Percentiles rank a stretch among this genome's conserved stretches.
phyloP scores from a whole-genome alignment of 1,284 basidiomycete genomes.

The Ustilago trichophora region DNA sequence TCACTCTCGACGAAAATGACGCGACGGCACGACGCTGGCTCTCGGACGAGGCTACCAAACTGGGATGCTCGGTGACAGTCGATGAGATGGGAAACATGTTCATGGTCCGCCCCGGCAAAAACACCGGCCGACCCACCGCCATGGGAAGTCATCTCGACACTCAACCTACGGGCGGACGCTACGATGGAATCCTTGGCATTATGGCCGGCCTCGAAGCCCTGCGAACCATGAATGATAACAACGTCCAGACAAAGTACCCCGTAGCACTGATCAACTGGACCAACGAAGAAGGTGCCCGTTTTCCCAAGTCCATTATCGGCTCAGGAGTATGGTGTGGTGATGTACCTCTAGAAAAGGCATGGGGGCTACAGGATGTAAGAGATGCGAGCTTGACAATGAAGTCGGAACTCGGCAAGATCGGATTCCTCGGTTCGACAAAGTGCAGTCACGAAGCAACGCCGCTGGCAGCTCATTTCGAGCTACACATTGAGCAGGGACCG shows the following conservation, averaged over 20 bases:
- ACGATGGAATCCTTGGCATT: conserved; percentile 41
- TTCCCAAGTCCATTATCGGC: conserved; percentile 53
- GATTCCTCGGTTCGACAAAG: conserved; percentile 22
- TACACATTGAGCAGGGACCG: conserved; percentile 47
- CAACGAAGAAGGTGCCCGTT: conserved; percentile 41
- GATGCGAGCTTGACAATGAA: conserved; percentile 31
- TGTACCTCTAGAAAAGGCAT: conserved; percentile 33
- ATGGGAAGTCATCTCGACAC: conserved; percentile 45
- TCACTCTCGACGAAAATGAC: conserved; percentile 62
- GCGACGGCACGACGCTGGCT: conserved; percentile 62
- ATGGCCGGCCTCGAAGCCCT: conserved; percentile 42
- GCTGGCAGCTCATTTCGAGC: conserved; percentile 40
- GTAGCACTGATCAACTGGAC: conserved; percentile 43
- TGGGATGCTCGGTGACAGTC: conserved; percentile 58
- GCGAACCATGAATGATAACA: conserved; percentile 26
- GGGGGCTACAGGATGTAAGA: conserved; percentile 34
- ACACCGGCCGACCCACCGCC: conserved; percentile 12
- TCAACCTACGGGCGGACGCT: conserved; percentile 38
- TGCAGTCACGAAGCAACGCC: conserved; percentile 39
- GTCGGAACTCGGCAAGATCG: conserved; percentile 34
- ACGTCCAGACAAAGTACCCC: conserved; percentile 19
- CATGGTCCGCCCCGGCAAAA: conserved; percentile 47
- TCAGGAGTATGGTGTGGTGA: conserved; percentile 59
- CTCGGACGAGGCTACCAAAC: conserved; percentile 47
- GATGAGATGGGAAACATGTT: conserved; percentile 66